Percentiles rank a stretch among this genome's conserved stretches.
These are phyloP conservation scores for Halteria grandinella DNA, from an alignment of 73 alveolate species.

Conservation along the genomic window DNA sequence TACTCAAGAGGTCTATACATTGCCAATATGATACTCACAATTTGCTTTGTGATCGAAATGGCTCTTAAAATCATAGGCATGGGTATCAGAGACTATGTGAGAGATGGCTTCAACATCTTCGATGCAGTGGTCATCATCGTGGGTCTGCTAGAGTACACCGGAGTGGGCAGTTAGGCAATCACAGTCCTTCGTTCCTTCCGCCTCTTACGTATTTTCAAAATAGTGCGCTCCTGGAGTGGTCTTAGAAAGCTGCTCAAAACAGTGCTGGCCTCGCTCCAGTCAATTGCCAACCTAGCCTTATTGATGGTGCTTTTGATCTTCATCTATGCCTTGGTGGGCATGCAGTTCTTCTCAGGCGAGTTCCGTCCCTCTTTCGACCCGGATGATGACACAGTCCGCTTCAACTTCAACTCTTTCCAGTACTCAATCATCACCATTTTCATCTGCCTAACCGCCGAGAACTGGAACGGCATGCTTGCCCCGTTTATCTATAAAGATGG, in stretches of 20 bases:
- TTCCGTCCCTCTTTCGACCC: no score
- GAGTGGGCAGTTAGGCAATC: constrained; percentile 37
- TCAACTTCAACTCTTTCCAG: constrained; percentile 26
- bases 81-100: constrained; percentile 32
- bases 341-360: constrained; percentile 61
- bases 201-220: constrained; percentile 60
- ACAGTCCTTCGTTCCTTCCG: constrained; percentile 77
- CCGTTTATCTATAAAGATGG: constrained; percentile 43
- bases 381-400: constrained; percentile 47
- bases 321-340: constrained; percentile 58
- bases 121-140: constrained; percentile 46
- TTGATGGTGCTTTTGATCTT: constrained; percentile 55
- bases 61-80: constrained; percentile 36
- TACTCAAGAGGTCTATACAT: no score
- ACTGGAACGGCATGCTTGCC: constrained; percentile 66
- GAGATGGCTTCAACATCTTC: constrained; percentile 53
- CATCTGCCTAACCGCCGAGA: constrained; percentile 69
- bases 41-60: constrained; percentile 58
- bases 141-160: constrained; percentile 39
- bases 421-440: constrained; percentile 58
- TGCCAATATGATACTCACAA: constrained; percentile 46
- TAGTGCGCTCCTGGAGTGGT: constrained; percentile 63
- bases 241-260: constrained; percentile 44
- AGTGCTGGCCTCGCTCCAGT: constrained; percentile 33
- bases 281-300: constrained; percentile 58